These are phyloP conservation scores for Penicillium alfredii DNA, from an alignment of 495 filamentous ascomycete species.

Conservation along the genomic window DNA sequence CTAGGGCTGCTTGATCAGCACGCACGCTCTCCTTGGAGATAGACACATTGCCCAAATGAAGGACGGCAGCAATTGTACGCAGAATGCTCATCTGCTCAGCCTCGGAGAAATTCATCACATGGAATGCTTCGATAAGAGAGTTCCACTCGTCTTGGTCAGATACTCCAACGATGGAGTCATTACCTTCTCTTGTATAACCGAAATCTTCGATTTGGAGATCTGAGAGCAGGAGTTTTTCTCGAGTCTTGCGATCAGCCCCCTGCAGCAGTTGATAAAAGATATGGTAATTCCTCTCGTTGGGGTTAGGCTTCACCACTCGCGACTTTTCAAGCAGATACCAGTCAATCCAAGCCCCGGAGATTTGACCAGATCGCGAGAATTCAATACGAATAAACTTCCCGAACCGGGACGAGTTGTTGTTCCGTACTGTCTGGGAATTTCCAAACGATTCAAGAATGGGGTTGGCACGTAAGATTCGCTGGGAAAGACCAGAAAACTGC, in stretches of 20 bases:
- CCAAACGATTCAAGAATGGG: slow-evolving; percentile 98
- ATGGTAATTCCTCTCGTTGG: slow-evolving; percentile 91
- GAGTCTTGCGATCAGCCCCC: slow-evolving; percentile 68
- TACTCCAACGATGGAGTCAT: slow-evolving; percentile 83
- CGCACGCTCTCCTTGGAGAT: slow-evolving; percentile 84
- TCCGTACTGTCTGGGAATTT: slow-evolving; percentile 95
- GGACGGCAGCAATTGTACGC: slow-evolving; percentile 79
- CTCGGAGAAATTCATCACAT: slow-evolving; percentile 88
- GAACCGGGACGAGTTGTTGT: slow-evolving; percentile 98
- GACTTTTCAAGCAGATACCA: slow-evolving; percentile 99
- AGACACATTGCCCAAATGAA: slow-evolving; percentile 88
- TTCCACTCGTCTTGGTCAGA: slow-evolving; percentile 91
- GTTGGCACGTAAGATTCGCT: slow-evolving; percentile 94
- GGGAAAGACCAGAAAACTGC: slow-evolving; percentile 82
- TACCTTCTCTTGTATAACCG: slow-evolving; percentile 83
- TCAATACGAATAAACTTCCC: slow-evolving; percentile 99
- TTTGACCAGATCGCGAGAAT: slow-evolving; percentile 83
- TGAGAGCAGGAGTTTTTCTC: slow-evolving; percentile 67
- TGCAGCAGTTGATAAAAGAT: slow-evolving; percentile 93
- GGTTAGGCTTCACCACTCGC: slow-evolving; percentile 79
- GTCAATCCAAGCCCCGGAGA: slow-evolving; percentile 93
- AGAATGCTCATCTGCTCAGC: slow-evolving; percentile 79
- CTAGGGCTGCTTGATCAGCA: slow-evolving; percentile 82
- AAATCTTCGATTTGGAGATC: slow-evolving; percentile 76
- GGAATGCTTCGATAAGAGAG: slow-evolving; percentile 82